Base-by-base conservation (phyloP, 1,139 yeast genomes). In the Sugiyamaella paludigena region DNA sequence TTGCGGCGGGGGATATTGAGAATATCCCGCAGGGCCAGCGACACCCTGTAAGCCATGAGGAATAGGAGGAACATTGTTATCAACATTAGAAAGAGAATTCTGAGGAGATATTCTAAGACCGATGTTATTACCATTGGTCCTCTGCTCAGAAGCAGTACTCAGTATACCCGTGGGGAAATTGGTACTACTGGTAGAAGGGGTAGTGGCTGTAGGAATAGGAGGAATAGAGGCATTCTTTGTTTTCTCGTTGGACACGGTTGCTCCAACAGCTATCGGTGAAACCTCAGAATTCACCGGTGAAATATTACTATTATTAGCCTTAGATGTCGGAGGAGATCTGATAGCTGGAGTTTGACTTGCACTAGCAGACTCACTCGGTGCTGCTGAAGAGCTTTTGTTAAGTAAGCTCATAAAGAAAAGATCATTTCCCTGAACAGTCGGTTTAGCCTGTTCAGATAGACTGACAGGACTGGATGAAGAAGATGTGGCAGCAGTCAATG, bases 401-500 rank as follows among this genome's bases (percentile, higher is more conserved):
- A 64, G 51, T 19, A 64, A 49, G 36, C 66, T 62, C 55, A 56
- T 56, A 48, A 64, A 63, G 41, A 64, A 63, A 9, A 57, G 53
- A 46, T 64, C 66, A 50, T 64, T 61, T 15, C 53, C 58, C 13
- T 52, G 24, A 4, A 19, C 3, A 19, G 3, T 5, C 5, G 24
- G 24, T 5, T 19, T 19, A 19, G 5, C 5, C 5, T 19, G 24
- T 19, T 19, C n/a, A 35, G 37, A 13, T 15, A 36, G 4, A 37
- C 12, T 10, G 4, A 10, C 31, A 11, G 40, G 40, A 9, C 24
- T 19, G 16, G 35, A 34, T 29, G 24, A 19, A 19, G 24, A 19
- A 19, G 24, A 19, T 19, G 24, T 19, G 5, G 24, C 5, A 5
- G 24, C 24, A 19, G 5, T 19, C 24, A 19, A 19, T 19, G 5